Conservation (phyloP, 352 stramenopile species). For the Globisporangium nagaii region DNA sequence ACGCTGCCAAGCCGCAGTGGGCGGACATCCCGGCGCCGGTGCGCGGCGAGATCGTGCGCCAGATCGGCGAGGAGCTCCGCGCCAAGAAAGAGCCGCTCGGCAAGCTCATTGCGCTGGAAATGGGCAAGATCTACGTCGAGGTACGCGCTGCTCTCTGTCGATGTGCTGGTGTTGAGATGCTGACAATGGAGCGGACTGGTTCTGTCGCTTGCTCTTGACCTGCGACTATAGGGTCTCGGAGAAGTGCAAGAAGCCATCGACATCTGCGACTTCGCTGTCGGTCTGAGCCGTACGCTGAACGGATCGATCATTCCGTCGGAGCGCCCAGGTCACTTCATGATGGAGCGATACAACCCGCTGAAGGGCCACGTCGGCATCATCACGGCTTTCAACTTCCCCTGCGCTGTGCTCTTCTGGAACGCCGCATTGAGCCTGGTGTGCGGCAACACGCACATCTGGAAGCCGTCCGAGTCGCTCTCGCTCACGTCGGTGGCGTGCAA, state of each 20-base stretch:
- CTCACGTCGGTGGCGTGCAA: slow-evolving; percentile 88
- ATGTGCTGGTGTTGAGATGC: no score
- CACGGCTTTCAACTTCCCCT: slow-evolving; percentile 93
- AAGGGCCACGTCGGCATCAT: slow-evolving; percentile 92
- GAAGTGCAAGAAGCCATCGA: slow-evolving; percentile 93
- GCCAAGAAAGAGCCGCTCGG: slow-evolving; percentile 87
- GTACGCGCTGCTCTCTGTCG: slow-evolving; percentile 13
- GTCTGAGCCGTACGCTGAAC: slow-evolving; percentile 85
- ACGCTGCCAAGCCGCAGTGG: slow-evolving; percentile 82
- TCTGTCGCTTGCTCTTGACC: no score
- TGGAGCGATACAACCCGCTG: slow-evolving; percentile 92
- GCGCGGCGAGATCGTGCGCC: slow-evolving; percentile 89
- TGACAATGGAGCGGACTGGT: no score
- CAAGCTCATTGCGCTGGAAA: slow-evolving; percentile 89
- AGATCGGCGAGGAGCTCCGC: slow-evolving; percentile 88
- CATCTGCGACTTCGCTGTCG: slow-evolving; percentile 93
- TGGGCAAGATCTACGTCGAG: slow-evolving; percentile 93
- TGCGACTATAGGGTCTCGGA: slow-evolving; percentile 76
- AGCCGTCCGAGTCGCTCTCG: slow-evolving; percentile 86
- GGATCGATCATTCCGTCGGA: slow-evolving; percentile 89
- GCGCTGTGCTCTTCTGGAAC: slow-evolving; percentile 90
- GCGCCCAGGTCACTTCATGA: slow-evolving; percentile 89
- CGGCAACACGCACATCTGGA: slow-evolving; percentile 92
- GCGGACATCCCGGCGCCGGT: slow-evolving; percentile 77
- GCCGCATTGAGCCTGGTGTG: slow-evolving; percentile 85